A percentile compares a stretch with the other conserved stretches of the same genome.
These are phyloP conservation scores for Austroboletus niveus DNA, from an alignment of 1,284 basidiomycete species.

Conservation along the genomic window DNA sequence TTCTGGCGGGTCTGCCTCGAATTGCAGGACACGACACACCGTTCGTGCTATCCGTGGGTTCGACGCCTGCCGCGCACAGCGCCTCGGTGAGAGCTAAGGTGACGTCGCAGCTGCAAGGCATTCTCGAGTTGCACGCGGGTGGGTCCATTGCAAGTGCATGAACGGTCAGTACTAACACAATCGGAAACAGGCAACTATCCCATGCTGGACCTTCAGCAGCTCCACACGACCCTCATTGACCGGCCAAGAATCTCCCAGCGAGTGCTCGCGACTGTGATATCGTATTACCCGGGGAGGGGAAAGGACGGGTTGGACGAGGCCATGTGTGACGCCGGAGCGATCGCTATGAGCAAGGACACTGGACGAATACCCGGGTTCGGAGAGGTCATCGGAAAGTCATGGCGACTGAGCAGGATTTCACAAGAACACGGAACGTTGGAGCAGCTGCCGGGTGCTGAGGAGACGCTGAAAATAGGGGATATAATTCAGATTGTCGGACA, in stretches of 20 bases:
- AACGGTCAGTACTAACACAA: slow-evolving; percentile 4
- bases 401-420: slow-evolving; percentile 71
- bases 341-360: slow-evolving; percentile 83
- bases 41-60: slow-evolving; percentile 78
- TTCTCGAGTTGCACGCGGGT: slow-evolving; percentile 77
- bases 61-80: slow-evolving; percentile 84
- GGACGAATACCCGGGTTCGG: slow-evolving; percentile 74
- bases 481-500: slow-evolving; percentile 69
- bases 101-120: slow-evolving; percentile 51
- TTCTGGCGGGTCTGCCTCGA: slow-evolving; percentile 39
- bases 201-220: slow-evolving; percentile 81
- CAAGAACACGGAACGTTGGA: slow-evolving; percentile 82
- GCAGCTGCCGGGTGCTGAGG: slow-evolving; percentile 29
- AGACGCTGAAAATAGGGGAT: slow-evolving; percentile 55
- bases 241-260: slow-evolving; percentile 59
- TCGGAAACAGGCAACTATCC: slow-evolving; percentile 70
- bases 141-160: slow-evolving; percentile 12
- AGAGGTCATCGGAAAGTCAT: slow-evolving; percentile 64
- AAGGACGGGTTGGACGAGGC: slow-evolving; percentile 64
- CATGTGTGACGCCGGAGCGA: slow-evolving; percentile 79
- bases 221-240: slow-evolving; percentile 67
- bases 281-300: slow-evolving; percentile 71
- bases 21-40: slow-evolving; percentile 38
- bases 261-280: slow-evolving; percentile 73
- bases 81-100: slow-evolving; percentile 56